Evolutionary conservation across 192 early-diverging fungal species (phyloP).

Genomic region (Geosiphon pyriformis): DNA sequence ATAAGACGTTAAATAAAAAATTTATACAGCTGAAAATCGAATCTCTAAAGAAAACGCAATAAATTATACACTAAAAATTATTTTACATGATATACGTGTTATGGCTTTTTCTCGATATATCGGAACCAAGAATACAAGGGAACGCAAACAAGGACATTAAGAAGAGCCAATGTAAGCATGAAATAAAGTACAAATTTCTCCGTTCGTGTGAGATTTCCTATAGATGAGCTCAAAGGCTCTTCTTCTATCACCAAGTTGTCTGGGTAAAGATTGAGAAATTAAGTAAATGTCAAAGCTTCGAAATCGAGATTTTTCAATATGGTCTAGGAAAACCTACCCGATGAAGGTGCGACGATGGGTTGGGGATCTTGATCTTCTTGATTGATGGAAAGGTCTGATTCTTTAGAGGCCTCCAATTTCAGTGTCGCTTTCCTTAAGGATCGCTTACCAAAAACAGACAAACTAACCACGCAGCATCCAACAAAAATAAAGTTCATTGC

Average conservation of each 20-base stretch:
- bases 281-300: not conserved
- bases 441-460: constrained; percentile 40
- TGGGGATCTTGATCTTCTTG: constrained; percentile 9
- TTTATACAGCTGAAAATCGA: too few relatives aligned
- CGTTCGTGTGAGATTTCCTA: constrained; percentile 30
- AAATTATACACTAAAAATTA: too few relatives aligned
- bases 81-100: too few relatives aligned
- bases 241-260: constrained; percentile 8
- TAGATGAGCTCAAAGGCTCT: not conserved
- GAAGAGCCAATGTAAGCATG: constrained; percentile 27
- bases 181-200: constrained; percentile 32
- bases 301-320: constrained; percentile 3
- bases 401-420: constrained; percentile 25
- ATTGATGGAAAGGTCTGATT: constrained; percentile 26
- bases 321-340: constrained; percentile 26
- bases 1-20: too few relatives aligned
- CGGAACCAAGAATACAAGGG: constrained; percentile 36
- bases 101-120: constrained; percentile 2
- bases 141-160: constrained; percentile 33
- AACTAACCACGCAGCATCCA: constrained; percentile 31
- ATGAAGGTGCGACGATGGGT: constrained; percentile 19
- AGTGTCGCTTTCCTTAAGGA: constrained; percentile 38
- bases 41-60: too few relatives aligned
- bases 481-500: constrained; percentile 40
- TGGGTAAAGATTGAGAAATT: not conserved